These are phyloP conservation scores for Coemansia sp. DNA, from an alignment of 192 early-diverging fungal species.

Conservation along the genomic window DNA sequence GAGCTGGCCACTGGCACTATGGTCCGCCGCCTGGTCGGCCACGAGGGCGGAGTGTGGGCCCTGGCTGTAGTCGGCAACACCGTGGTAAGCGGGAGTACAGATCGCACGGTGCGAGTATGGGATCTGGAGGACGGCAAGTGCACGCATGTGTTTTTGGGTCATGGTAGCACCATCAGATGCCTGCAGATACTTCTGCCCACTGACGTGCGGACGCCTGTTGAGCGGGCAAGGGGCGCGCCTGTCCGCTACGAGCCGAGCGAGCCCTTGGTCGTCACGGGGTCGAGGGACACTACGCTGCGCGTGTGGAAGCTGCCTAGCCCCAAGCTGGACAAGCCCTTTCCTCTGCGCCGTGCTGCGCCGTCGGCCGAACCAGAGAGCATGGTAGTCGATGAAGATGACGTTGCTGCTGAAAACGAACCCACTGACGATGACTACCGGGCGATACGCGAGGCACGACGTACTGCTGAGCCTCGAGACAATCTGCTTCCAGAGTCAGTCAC, in stretches of 20 bases:
- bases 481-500: too few relatives aligned
- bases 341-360: constrained; percentile 22
- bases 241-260: constrained; percentile 64
- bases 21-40: constrained; percentile 74
- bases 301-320: constrained; percentile 94
- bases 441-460: too few relatives aligned
- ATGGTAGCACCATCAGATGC: constrained; percentile 94
- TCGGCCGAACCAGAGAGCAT: constrained; percentile 4
- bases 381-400: constrained; percentile 21
- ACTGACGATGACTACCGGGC: too few relatives aligned
- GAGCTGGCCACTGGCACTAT: constrained; percentile 81
- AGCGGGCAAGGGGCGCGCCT: constrained; percentile 39
- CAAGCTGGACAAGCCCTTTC: constrained; percentile 58
- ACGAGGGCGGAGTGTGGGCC: constrained; percentile 98
- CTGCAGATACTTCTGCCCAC: constrained; percentile 83
- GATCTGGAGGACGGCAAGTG: constrained; percentile 88
- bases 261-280: constrained; percentile 93
- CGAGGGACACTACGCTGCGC: constrained; percentile 88
- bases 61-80: constrained; percentile 87
- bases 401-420: background rate
- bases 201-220: constrained; percentile 50
- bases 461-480: too few relatives aligned
- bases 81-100: constrained; percentile 93
- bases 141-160: constrained; percentile 93
- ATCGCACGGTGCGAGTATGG: constrained; percentile 96